These are phyloP conservation scores for Thermothelomyces thermophilus DNA, from an alignment of 2,329 filamentous ascomycete genomes.

Conservation along the genomic window DNA sequence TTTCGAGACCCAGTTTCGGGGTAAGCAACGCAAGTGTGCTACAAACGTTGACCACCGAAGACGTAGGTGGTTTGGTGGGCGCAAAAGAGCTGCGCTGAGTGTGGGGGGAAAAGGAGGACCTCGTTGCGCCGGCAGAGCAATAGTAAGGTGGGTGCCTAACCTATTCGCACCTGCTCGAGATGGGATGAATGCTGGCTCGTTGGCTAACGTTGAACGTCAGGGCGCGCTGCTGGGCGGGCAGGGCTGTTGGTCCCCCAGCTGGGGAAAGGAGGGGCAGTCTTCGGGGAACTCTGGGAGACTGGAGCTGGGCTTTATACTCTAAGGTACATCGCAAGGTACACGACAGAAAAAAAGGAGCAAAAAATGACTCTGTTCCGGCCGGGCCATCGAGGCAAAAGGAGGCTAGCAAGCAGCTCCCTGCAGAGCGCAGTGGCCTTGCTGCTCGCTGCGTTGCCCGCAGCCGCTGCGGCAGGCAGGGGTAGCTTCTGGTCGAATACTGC, in stretches of 20 bases:
- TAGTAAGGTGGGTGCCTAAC: too few species aligned
- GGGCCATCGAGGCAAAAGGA: slow-evolving; percentile 20
- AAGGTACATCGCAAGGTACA: slow-evolving; percentile 27
- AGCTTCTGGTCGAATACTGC: slow-evolving; percentile 10
- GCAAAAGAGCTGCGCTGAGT: neutral
- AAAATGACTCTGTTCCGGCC: slow-evolving; percentile 18
- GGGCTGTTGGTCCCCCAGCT: slow-evolving; percentile 36
- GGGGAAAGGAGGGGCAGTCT: slow-evolving; percentile 31
- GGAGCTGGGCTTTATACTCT: slow-evolving; percentile 33
- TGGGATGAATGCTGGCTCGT: neutral
- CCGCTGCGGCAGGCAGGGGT: slow-evolving; percentile 14
- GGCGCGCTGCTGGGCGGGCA: slow-evolving; percentile 33
- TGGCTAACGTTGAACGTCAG: neutral
- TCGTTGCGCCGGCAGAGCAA: neutral
- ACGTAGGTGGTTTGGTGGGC: neutral
- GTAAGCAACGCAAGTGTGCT: neutral
- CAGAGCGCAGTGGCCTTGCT: slow-evolving; percentile 12
- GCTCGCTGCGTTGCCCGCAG: slow-evolving; percentile 12
- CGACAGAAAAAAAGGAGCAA: slow-evolving; percentile 13
- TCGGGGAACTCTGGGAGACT: slow-evolving; percentile 29
- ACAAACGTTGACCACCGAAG: neutral
- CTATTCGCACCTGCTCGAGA: neutral
- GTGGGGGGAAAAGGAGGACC: neutral
- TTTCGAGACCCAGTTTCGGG: neutral
- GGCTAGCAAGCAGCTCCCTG: slow-evolving; percentile 23